Base-by-base conservation (phyloP, 2,329 filamentous ascomycete genomes). In the Lachnellula subtilissima region DNA sequence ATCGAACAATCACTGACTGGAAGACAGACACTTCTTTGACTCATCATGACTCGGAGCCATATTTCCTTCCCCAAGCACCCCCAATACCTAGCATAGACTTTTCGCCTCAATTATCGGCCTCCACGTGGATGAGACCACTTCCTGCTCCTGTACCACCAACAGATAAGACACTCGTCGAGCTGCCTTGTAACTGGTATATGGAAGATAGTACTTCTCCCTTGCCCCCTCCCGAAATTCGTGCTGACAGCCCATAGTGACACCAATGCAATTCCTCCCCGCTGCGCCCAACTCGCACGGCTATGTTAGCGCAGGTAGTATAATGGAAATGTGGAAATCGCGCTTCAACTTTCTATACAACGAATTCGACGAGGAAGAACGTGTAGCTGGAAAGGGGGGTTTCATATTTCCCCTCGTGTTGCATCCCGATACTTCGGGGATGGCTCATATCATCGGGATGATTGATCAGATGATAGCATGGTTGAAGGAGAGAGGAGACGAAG, bases 371-470 rank as follows among this genome's bases (percentile, higher is more conserved):
- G 68, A 52, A 67, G 74, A 61, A 56, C 52, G 45, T 69, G 67
- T 46, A 67, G 73, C 57, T n/a, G 50, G 61, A 11, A 43, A 67
- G 63, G 45, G 66, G 64, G 62, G 71, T 36, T 69, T 74, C 32
- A 68, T 82, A 0, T 82, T 82, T 52, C 76, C 77, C 17, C 65
- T 83, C 17, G 69, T 83, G 2, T 66, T 83, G 63, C 81, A 83
- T 69, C 80, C 80, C 0, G 80, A 83, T 69, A 83, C 80, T 4
- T 79, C 75, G 64, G 81, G 81, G 0, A 82, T 83, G 79, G 78
- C 80, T 49, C 80, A 83, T 73, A 73, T 83, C 0, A 77, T 83
- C 66, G 80, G 79, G 5, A 66, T 66, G 64, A 60, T 65, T 48
- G 60, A 65, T 0, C 72, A 78, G 48, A 74, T 81, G 59, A 68